These are phyloP conservation scores for Suillus variegatus DNA, from an alignment of 768 basidiomycete species.

Conservation along the genomic window DNA sequence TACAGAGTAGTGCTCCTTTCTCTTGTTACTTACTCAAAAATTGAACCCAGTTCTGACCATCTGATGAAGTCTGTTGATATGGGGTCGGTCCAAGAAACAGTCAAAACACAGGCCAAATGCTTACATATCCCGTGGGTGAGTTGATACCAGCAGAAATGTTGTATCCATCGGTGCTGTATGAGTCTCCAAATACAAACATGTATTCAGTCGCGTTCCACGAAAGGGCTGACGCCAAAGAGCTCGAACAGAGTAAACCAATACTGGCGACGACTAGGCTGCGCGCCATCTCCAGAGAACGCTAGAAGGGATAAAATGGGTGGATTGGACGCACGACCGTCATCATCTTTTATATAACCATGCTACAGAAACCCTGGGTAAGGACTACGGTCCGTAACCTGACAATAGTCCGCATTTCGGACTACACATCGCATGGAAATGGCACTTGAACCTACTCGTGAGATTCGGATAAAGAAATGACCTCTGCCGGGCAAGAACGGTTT, in stretches of 20 bases:
- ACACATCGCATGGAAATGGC: background rate
- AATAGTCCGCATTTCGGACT: slow-evolving; percentile 3
- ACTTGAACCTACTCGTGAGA: background rate
- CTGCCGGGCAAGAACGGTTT: background rate
- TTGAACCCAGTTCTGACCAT: slow-evolving; percentile 65
- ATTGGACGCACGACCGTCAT: background rate
- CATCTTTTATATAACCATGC: slow-evolving; percentile 8
- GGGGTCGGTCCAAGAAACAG: slow-evolving; percentile 8
- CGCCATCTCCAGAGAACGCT: slow-evolving; percentile 13
- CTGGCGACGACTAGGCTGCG: slow-evolving; percentile 7
- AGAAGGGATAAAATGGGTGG: background rate
- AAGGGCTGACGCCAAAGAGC: slow-evolving; percentile 21
- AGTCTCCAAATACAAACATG: slow-evolving; percentile 64
- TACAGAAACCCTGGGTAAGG: background rate
- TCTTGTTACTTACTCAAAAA: slow-evolving; percentile 42
- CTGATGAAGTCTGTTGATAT: slow-evolving; percentile 50
- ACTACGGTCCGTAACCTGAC: background rate
- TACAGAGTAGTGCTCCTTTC: background rate
- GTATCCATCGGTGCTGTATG: slow-evolving; percentile 60
- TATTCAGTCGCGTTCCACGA: slow-evolving; percentile 57
- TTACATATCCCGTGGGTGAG: slow-evolving; percentile 54
- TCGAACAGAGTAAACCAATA: slow-evolving; percentile 9
- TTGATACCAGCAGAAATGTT: slow-evolving; percentile 58
- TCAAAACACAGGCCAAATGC: slow-evolving; percentile 16
- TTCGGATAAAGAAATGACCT: background rate